Percentiles rank a stretch among this genome's conserved stretches.
These are phyloP conservation scores for Talaromyces sp. DNA, from an alignment of 2,329 filamentous ascomycete genomes.

Conservation along the genomic window DNA sequence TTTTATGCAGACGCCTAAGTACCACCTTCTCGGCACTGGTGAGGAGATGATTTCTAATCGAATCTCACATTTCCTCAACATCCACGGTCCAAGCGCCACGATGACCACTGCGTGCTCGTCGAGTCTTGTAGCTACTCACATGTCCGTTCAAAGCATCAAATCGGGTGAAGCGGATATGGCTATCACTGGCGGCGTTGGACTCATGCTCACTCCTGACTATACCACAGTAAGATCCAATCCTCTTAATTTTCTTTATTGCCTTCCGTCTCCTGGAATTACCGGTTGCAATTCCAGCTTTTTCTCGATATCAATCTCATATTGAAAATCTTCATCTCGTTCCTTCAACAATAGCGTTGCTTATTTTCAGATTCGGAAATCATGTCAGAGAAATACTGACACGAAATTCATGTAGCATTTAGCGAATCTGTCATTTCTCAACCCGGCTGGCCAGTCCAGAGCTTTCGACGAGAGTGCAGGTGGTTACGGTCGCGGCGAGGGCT, in stretches of 20 bases:
- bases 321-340: no score
- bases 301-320: no score
- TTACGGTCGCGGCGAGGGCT: constrained; percentile 3
- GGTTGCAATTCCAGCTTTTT: no score
- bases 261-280: no score
- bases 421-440: not conserved
- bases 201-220: constrained; percentile 25
- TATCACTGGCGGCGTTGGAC: constrained; percentile 23
- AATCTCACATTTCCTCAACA: constrained; percentile 22
- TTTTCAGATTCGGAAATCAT: no score
- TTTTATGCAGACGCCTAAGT: constrained; percentile 12
- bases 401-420: not conserved
- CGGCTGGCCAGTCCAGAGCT: constrained; percentile 55
- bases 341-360: no score
- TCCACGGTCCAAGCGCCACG: constrained; percentile 23
- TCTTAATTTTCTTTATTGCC: no score
- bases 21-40: constrained; percentile 25
- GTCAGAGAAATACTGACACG: no score
- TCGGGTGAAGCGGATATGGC: constrained; percentile 27
- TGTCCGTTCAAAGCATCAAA: constrained; percentile 30
- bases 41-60: constrained; percentile 17
- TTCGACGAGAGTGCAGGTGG: constrained; percentile 3
- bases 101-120: constrained; percentile 34
- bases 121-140: constrained; percentile 35
- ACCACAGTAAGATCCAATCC: not conserved